A percentile compares a stretch with the other conserved stretches of the same genome.
Conservation (phyloP, 345 rosid genomes). For the Eucalyptus polybractea region DNA sequence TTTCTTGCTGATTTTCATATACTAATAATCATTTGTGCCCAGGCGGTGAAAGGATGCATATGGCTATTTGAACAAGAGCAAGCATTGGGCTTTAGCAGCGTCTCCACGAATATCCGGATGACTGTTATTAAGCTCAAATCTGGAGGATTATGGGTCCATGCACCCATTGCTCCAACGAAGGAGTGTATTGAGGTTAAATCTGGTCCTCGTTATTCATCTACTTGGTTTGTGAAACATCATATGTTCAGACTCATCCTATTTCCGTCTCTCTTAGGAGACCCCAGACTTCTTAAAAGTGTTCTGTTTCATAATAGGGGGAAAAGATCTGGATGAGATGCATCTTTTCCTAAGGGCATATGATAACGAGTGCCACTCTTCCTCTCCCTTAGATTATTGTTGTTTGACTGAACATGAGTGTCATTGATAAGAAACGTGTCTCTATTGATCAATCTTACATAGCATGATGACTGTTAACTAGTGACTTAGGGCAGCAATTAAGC, state of each 20-base stretch:
- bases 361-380: neutral
- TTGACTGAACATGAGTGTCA: neutral
- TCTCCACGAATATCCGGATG: conserved; percentile 91
- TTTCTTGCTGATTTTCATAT: neutral
- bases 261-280: neutral
- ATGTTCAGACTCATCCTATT: neutral
- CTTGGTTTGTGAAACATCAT: neutral
- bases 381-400: neutral
- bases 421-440: neutral
- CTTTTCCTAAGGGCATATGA: neutral
- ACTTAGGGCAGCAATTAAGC: neutral
- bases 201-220: neutral
- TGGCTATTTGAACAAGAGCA: conserved; percentile 99
- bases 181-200: conserved; percentile 73
- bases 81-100: conserved; percentile 96
- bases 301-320: neutral
- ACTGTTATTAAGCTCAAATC: conserved; percentile 92
- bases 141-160: conserved; percentile 98
- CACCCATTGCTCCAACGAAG: conserved; percentile 96
- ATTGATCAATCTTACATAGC: neutral
- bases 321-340: neutral
- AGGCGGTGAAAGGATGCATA: conserved; percentile 83
- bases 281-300: neutral
- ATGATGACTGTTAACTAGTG: neutral
- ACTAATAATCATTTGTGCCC: neutral